These are phyloP conservation scores for Gossypium davidsonii DNA, from an alignment of 441 rosid genomes.

Conservation along the genomic window DNA sequence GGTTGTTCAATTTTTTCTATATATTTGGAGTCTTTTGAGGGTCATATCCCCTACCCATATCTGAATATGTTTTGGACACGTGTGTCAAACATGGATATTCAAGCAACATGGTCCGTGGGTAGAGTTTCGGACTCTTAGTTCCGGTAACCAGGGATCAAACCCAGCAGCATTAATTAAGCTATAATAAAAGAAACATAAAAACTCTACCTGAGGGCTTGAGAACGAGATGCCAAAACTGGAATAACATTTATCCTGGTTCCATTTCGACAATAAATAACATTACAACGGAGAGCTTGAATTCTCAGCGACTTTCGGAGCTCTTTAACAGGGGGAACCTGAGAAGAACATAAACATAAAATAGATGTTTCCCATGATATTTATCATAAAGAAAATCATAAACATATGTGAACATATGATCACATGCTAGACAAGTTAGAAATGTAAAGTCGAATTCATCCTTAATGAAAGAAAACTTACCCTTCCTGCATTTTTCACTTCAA, in stretches of 20 bases:
- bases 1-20: neutral
- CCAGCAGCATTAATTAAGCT: neutral
- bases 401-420: neutral
- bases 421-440: conserved; percentile 10
- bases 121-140: neutral
- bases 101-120: neutral
- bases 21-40: neutral
- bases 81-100: neutral
- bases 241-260: conserved; percentile 79
- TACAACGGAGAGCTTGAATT: conserved; percentile 89
- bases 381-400: neutral
- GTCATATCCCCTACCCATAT: neutral
- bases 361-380: neutral
- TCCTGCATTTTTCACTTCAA: conserved; percentile 45
- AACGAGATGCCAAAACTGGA: conserved; percentile 86
- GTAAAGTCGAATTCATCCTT: conserved; percentile 3
- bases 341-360: conserved; percentile 6
- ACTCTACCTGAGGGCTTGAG: conserved; percentile 91
- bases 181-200: neutral
- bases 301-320: conserved; percentile 79
- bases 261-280: conserved; percentile 74
- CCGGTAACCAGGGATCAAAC: neutral
- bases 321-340: conserved; percentile 73
- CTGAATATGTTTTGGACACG: neutral
- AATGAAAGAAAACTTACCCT: conserved; percentile 27